phyloP scores from a whole-genome alignment of 768 basidiomycete species.

The Lactifluus pinguis region DNA sequence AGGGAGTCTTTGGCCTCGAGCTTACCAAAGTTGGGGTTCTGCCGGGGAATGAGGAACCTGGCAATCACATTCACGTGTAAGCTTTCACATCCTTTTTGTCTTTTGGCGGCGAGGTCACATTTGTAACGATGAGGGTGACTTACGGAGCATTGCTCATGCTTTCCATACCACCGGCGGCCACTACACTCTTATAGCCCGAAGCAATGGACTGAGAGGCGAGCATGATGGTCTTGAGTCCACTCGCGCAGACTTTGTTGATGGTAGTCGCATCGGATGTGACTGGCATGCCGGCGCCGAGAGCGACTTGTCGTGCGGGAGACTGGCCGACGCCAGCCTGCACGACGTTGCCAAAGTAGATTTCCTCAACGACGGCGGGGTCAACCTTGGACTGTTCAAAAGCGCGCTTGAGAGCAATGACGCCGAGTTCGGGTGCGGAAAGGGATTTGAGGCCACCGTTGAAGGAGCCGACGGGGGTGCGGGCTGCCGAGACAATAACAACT shows the following conservation, averaged over 20 bases:
- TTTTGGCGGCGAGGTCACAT: not conserved
- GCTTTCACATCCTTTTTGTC: not conserved
- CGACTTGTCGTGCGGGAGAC: slow-evolving; percentile 96
- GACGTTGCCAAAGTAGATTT: slow-evolving; percentile 96
- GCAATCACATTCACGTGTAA: not conserved
- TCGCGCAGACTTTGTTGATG: slow-evolving; percentile 99
- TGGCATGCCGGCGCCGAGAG: slow-evolving; percentile 79
- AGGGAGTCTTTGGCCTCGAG: slow-evolving; percentile 82
- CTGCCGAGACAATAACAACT: slow-evolving; percentile 89
- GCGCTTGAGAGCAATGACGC: slow-evolving; percentile 80
- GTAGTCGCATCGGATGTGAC: slow-evolving; percentile 91
- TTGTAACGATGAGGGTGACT: slow-evolving; percentile 28
- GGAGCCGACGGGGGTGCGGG: slow-evolving; percentile 90
- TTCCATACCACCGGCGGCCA: slow-evolving; percentile 97
- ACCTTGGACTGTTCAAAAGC: slow-evolving; percentile 76
- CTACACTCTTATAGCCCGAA: slow-evolving; percentile 74
- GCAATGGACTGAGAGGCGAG: slow-evolving; percentile 87
- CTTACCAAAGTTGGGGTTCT: slow-evolving; percentile 82
- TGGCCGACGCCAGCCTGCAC: slow-evolving; percentile 97
- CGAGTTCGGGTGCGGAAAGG: slow-evolving; percentile 87
- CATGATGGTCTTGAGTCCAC: slow-evolving; percentile 93
- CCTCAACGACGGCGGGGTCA: slow-evolving; percentile 78
- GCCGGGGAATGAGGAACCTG: slow-evolving; percentile 76
- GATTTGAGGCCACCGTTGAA: slow-evolving; percentile 85
- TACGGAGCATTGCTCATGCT: slow-evolving; percentile 99